Base-by-base conservation (phyloP, 2,329 filamentous ascomycete species). In the Ilyonectria robusta region DNA sequence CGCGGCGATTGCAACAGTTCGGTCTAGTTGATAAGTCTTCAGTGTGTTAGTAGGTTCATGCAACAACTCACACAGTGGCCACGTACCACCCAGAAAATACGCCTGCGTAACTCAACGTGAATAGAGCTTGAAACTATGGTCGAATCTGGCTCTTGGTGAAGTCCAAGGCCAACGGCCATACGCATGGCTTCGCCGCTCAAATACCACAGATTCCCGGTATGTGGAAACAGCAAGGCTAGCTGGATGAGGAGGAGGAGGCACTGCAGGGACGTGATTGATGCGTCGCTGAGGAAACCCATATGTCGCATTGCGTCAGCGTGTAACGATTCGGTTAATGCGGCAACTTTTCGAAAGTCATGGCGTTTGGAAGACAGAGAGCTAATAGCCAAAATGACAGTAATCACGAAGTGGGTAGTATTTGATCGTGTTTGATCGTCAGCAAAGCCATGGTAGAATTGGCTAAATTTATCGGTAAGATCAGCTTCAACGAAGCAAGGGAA, bases 131-230 rank as follows among this genome's bases (percentile, higher is more conserved):
- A 19, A 21, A 44, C 29, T n/a, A 56, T 40, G 6, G 57, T 19
- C 1, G 33, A 21, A 6, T 64, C 65, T 10, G 46, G 62, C 23
- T 75, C 72, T 51, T 75, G 70, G 33, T 73, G 72, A 2, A 75
- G 66, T 6, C 72, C 72, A 9, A 75, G 66, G 33, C 59, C 56
- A 33, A 75, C 54, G 8, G 72, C 71, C 68, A 75, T 73, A 10
- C 72, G 66, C 65, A 73, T 69, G 9, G 71, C 70, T 65, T 74
- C 72, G 8, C 71, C 70, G 5, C 54, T 70, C 50, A 71, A 50
- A 31, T 71, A 74, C 70, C 70, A 73, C 26, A 71, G 58, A 46
- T 74, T 74, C 2, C 29, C 59, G 4, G 65, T 67, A 54, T 70
- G 65, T 21, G 72, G 72, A 17, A 74, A 56, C 23, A 70, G 53